Base-by-base conservation (phyloP, 495 filamentous ascomycete species). In the Pyronema omphalodes region DNA sequence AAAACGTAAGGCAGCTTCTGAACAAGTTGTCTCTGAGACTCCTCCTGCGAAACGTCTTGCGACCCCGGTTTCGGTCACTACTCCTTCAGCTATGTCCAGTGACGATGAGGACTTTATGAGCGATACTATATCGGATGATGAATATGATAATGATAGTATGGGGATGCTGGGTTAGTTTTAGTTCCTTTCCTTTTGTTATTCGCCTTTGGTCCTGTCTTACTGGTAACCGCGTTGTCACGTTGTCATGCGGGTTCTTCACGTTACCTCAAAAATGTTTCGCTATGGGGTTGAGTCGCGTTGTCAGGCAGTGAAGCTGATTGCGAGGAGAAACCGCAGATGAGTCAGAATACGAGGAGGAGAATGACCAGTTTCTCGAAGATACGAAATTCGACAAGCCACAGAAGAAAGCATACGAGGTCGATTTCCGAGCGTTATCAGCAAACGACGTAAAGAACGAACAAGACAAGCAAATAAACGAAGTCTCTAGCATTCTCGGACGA, bases 31-130 rank as follows among this genome's bases (percentile, higher is more conserved):
- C 59, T 65, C 68, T 64, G 62, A 67, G 46, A 61, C 69, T 55
- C 68, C 71, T 14, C 71, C 73, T 63, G 75, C 73, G 62, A 73
- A 70, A 68, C 69, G 79, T 66, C 55, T 66, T 41, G 50, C 50
- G 67, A 61, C 58, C 55, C 52, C 58, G 44, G 54, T 66, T 51
- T 66, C 68, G 55, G 71, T 73, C 45, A 76, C 78, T 18, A 72
- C 76, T 17, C 78, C 79, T n/a, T 81, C 82, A 29, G 60, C 62
- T 53, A 96, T 96, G 91, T 89, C 94, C 65, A 94, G 91, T 9
- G 91, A 96, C 58, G 89, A 96, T 66, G 91, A 96, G 58, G 39
- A 54, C 41, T 88, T 89, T 66, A 84, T 93, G 76, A 93, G 84
- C 51, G 80, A 81, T 55, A 53, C 53, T 46, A 73, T 80, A 58